Base-by-base conservation (phyloP, 2,329 filamentous ascomycete species). In the Alternaria brassicicola region DNA sequence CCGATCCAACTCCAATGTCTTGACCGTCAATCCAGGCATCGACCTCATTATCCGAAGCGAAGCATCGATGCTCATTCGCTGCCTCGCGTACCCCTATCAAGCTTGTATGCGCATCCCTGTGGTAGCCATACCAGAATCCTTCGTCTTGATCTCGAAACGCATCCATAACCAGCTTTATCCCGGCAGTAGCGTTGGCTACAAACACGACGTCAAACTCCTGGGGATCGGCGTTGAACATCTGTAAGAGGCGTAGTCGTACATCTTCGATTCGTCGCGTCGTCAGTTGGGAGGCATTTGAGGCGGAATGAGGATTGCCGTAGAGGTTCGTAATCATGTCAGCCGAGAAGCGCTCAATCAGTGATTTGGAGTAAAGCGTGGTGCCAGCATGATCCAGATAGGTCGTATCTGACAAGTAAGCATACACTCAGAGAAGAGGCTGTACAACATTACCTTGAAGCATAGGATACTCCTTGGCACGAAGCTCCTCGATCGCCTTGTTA, bases 331-430 rank as follows among this genome's bases (percentile, higher is more conserved):
- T 88, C 84, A 97, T 89, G 59, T 95, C 91, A n/a, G 80, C 76
- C 8, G 91, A 87, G 78, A 96, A 97, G 23, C 80, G 82, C 64
- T 94, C 89, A 76, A 98, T 88, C 23, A 95, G 79, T 28, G 91
- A 93, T 75, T 90, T 94, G 39, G 92, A 83, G 72, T 90, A 92
- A 1, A 90, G 82, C 0, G 93, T 94, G n/a, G 92, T 91, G n/a
- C 93, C 94, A 0, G 93, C 93, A 89, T 98, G 93, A 69, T 98
- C 94, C 55, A 98, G 88, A 76, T 97, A 98, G 45, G 88, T 83
- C 9, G 86, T 87, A 51, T 85, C 91, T 94, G 8, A 26, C 13
- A 21, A 35, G 45, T 67, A 52, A 69, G 54, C 31, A 51, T 31
- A 21, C 15, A 28, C 28, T 17, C 12, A 12, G 1, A 12, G n/a